These are phyloP conservation scores for Echites panduratus DNA, from an alignment of 257 asterid genomes.

Conservation along the genomic window DNA sequence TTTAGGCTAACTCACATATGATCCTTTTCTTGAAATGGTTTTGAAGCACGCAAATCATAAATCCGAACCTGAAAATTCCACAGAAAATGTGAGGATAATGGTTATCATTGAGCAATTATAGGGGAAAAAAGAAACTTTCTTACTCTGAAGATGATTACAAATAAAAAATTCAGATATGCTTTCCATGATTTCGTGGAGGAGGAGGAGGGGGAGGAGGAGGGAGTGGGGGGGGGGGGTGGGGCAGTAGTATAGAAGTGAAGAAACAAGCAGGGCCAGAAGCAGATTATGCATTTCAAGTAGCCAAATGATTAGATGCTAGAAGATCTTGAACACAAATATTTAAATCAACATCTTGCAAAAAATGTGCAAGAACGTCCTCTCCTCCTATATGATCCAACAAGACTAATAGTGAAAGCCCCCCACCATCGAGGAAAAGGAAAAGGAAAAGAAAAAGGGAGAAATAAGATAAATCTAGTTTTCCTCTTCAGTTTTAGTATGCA, in stretches of 20 bases:
- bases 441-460: neutral
- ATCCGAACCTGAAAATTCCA: slow-evolving; percentile 54
- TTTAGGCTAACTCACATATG: slow-evolving; percentile 60
- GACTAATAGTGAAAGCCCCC: neutral
- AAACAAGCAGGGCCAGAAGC: neutral
- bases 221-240: neutral
- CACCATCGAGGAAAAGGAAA: neutral
- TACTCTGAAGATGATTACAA: neutral
- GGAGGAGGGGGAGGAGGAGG: too few relatives aligned
- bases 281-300: neutral
- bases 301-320: neutral
- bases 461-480: too few relatives aligned
- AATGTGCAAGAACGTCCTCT: too few relatives aligned
- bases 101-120: neutral
- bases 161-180: neutral
- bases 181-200: neutral
- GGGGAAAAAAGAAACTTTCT: neutral
- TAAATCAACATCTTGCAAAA: too few relatives aligned
- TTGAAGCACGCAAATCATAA: slow-evolving; percentile 80
- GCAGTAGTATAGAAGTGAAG: neutral
- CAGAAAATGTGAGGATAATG: slow-evolving; percentile 11
- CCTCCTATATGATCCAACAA: too few relatives aligned
- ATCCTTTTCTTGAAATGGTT: slow-evolving; percentile 71
- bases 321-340: neutral
- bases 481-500: too few relatives aligned